Conservation (phyloP, 805 yeast species). For the Spencermartinsiella europaea region DNA sequence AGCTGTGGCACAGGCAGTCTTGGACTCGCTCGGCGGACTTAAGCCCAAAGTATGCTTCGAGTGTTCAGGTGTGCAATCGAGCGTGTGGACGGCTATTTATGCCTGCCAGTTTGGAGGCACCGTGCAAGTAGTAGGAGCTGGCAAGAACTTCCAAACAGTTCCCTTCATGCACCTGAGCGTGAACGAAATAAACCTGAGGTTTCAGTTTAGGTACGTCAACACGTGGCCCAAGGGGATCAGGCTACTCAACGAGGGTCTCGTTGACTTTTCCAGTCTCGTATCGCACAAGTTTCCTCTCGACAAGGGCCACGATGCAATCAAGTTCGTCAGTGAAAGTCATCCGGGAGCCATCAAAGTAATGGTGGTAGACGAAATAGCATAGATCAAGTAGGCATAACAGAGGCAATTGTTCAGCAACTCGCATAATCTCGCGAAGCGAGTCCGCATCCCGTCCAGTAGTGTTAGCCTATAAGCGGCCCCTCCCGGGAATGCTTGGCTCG, state of each 20-base stretch:
- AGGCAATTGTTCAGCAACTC: no score
- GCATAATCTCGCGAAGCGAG: no score
- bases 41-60: constrained; percentile 45
- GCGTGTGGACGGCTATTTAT: constrained; percentile 44
- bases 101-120: constrained; percentile 45
- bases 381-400: no score
- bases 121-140: constrained; percentile 49
- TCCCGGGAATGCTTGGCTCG: no score
- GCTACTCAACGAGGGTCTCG: constrained; percentile 40
- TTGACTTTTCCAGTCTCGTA: constrained; percentile 43
- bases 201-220: constrained; percentile 50
- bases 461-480: no score
- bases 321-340: no score
- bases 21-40: constrained; percentile 36
- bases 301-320: constrained; percentile 45
- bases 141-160: constrained; percentile 42
- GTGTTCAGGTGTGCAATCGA: constrained; percentile 50
- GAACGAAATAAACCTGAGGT: constrained; percentile 48
- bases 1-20: constrained; percentile 26
- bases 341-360: no score
- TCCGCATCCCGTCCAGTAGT: no score
- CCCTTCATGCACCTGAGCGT: constrained; percentile 53
- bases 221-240: constrained; percentile 56
- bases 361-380: no score
- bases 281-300: constrained; percentile 46